Conservation (phyloP, 257 asterid species). For the Thymus quinquecostatus region DNA sequence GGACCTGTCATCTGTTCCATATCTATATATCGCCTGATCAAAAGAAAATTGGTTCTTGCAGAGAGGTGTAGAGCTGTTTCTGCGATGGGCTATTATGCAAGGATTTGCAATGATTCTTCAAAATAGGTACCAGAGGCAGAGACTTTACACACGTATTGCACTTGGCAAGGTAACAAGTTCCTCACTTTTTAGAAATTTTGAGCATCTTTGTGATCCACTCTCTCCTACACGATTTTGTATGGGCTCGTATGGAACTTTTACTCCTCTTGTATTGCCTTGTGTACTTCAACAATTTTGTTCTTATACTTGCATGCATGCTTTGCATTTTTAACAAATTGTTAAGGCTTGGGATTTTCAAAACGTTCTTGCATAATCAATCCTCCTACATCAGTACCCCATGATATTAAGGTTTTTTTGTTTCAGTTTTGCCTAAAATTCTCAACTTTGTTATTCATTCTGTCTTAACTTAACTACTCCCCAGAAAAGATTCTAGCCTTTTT, state of each 20-base stretch:
- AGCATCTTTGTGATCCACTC: conserved; percentile 12
- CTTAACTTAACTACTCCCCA: neutral
- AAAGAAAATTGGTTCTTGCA: conserved; percentile 42
- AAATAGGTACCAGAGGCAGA: conserved; percentile 87
- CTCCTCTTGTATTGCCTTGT: conserved; percentile 4
- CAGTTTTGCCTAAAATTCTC: conserved; percentile 17
- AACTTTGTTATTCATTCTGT: conserved; percentile 1
- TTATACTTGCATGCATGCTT: conserved; percentile 3
- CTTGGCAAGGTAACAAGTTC: conserved; percentile 82
- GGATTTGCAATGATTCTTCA: conserved; percentile 93
- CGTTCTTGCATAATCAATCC: conserved; percentile 9
- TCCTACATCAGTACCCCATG: too few species aligned
- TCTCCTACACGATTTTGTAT: neutral
- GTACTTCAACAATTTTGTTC: neutral
- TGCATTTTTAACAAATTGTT: conserved; percentile 13
- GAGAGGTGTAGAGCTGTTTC: conserved; percentile 73
- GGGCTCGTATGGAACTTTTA: neutral
- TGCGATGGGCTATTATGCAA: conserved; percentile 93
- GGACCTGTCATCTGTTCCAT: conserved; percentile 8
- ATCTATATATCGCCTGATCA: conserved; percentile 25
- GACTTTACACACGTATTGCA: conserved; percentile 95
- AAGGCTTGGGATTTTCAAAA: conserved; percentile 24
- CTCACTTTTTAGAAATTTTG: conserved; percentile 9
- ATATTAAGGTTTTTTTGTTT: neutral
- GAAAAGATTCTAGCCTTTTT: neutral